Conservation (phyloP, 2,329 filamentous ascomycete species). For the Coleophoma eucalyptorum region DNA sequence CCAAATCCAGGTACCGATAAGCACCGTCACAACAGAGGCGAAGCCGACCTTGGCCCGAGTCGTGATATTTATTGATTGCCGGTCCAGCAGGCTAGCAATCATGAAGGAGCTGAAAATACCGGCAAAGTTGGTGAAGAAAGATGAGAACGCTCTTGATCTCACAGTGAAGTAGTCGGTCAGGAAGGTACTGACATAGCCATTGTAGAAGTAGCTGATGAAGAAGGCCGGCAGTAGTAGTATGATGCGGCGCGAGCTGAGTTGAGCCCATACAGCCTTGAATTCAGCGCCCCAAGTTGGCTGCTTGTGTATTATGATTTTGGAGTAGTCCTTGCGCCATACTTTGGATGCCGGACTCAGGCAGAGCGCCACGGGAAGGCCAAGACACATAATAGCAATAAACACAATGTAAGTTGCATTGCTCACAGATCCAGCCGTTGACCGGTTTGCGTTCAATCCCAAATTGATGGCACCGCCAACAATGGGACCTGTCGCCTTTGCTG, state of each 20-base stretch:
- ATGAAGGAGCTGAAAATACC: slow-evolving; percentile 33
- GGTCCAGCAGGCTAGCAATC: slow-evolving; percentile 30
- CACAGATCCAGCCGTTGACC: slow-evolving; percentile 31
- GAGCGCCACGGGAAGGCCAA: slow-evolving; percentile 36
- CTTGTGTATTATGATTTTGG: slow-evolving; percentile 27
- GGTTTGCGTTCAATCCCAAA: slow-evolving; percentile 39
- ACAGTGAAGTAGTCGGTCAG: slow-evolving; percentile 39
- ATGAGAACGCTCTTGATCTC: slow-evolving; percentile 32
- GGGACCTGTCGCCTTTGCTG: slow-evolving; percentile 34
- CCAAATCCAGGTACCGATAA: slow-evolving; percentile 43
- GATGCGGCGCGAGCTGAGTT: slow-evolving; percentile 29
- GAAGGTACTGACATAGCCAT: slow-evolving; percentile 37
- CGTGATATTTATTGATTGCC: slow-evolving; percentile 35
- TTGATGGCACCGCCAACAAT: slow-evolving; percentile 47
- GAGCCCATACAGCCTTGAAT: slow-evolving; percentile 31
- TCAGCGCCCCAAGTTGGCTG: slow-evolving; percentile 28
- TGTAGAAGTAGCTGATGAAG: slow-evolving; percentile 33
- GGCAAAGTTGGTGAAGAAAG: slow-evolving; percentile 29
- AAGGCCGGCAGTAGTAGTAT: slow-evolving; percentile 33
- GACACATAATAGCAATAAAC: slow-evolving; percentile 42
- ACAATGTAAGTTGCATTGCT: slow-evolving; percentile 35
- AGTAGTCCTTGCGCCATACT: slow-evolving; percentile 38
- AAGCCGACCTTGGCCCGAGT: slow-evolving; percentile 36
- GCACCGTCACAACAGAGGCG: slow-evolving; percentile 34
- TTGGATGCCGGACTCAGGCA: slow-evolving; percentile 40